phyloP scores from a whole-genome alignment of 2,329 filamentous ascomycete genomes.

The Hypomyces rosellus region DNA sequence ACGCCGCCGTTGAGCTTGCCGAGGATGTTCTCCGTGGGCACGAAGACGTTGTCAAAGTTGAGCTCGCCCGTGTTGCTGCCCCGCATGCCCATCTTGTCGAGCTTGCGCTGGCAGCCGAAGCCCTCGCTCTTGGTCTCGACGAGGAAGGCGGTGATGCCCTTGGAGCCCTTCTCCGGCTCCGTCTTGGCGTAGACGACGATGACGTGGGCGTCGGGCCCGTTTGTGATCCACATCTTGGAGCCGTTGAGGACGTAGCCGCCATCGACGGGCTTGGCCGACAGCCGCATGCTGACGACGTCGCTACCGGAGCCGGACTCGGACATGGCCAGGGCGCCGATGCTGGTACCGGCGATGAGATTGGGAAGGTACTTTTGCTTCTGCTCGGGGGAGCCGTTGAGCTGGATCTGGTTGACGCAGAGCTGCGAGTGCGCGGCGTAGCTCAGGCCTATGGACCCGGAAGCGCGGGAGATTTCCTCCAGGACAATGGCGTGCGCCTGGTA shows the following conservation, averaged over 20 bases:
- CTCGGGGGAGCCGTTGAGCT: slow-evolving; percentile 72
- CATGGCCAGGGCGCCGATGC: slow-evolving; percentile 88
- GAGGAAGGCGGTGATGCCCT: slow-evolving; percentile 93
- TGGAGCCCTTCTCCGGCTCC: slow-evolving; percentile 68
- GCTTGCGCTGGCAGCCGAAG: slow-evolving; percentile 81
- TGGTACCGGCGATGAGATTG: slow-evolving; percentile 70
- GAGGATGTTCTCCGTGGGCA: slow-evolving; percentile 74
- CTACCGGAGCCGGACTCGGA: slow-evolving; percentile 84
- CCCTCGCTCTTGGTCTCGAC: slow-evolving; percentile 66
- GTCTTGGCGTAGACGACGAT: slow-evolving; percentile 98
- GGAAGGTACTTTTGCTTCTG: slow-evolving; percentile 82
- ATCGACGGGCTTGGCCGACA: slow-evolving; percentile 69
- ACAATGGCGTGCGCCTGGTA: slow-evolving; percentile 96
- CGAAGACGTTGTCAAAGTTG: slow-evolving; percentile 84
- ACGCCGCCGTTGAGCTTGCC: slow-evolving; percentile 78
- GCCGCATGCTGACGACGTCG: slow-evolving; percentile 95
- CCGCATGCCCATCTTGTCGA: slow-evolving; percentile 98
- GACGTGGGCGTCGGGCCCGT: slow-evolving; percentile 87
- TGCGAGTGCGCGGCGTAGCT: slow-evolving; percentile 96
- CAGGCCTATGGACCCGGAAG: slow-evolving; percentile 75
- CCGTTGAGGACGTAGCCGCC: slow-evolving; percentile 83
- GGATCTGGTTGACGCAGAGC: slow-evolving; percentile 92
- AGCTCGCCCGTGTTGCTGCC: slow-evolving; percentile 95
- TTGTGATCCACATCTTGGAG: slow-evolving; percentile 99
- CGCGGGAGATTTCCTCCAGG: slow-evolving; percentile 89